Conservation (phyloP, 805 yeast species). For the Yamadazyma akitaensis region DNA sequence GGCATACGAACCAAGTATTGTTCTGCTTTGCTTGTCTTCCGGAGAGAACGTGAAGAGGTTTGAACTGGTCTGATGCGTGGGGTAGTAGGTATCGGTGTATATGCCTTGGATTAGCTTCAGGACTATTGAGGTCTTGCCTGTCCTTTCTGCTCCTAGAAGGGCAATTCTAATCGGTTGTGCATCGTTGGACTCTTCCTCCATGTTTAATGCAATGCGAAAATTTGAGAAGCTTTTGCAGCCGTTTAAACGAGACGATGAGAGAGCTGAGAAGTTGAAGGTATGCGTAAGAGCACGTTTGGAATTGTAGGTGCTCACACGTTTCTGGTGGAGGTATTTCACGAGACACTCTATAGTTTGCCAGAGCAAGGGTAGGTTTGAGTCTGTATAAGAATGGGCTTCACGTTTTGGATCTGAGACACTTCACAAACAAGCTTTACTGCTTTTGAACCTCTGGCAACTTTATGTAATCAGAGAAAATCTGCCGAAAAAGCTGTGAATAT, state of each 20-base stretch:
- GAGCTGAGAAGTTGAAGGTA: not conserved
- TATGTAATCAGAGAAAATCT: too few relatives aligned
- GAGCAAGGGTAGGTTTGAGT: too few relatives aligned
- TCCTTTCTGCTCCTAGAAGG: conserved; percentile 54
- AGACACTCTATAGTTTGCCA: too few relatives aligned
- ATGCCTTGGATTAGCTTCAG: conserved; percentile 46
- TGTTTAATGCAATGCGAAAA: not conserved
- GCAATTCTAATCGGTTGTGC: conserved; percentile 53
- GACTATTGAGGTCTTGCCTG: conserved; percentile 60
- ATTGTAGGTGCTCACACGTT: too few relatives aligned
- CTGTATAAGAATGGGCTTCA: too few relatives aligned
- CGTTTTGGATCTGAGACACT: too few relatives aligned
- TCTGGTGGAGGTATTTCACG: too few relatives aligned
- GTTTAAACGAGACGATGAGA: not conserved
- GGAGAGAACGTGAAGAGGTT: conserved; percentile 56
- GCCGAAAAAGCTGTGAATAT: too few relatives aligned
- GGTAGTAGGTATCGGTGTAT: conserved; percentile 69
- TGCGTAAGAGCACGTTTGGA: too few relatives aligned
- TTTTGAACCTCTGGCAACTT: too few relatives aligned
- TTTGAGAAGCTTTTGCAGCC: not conserved
- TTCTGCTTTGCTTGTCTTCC: conserved; percentile 13
- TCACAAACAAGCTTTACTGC: too few relatives aligned
- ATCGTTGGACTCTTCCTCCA: conserved; percentile 17
- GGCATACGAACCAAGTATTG: conserved; percentile 1
- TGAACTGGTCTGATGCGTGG: conserved; percentile 62